These are phyloP conservation scores for Parathielavia hyrcaniae DNA, from an alignment of 495 filamentous ascomycete species.

Conservation along the genomic window DNA sequence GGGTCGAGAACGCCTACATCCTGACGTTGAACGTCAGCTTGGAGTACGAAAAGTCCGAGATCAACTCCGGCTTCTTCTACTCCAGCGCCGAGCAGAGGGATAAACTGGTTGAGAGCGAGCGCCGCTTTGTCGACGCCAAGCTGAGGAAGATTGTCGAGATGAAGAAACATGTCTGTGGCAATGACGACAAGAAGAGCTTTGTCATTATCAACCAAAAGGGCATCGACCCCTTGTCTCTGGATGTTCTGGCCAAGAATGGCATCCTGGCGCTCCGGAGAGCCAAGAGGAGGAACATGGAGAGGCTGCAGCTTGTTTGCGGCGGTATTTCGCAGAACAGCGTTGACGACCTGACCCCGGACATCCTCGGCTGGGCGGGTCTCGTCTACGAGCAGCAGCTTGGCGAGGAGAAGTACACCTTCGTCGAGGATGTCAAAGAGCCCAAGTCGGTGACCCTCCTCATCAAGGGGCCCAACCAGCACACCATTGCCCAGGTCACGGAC, in stretches of 20 bases:
- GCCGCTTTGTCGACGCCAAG: constrained; percentile 93
- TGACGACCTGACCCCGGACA: constrained; percentile 80
- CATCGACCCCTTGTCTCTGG: constrained; percentile 91
- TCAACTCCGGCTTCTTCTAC: constrained; percentile 99
- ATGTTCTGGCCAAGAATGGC: constrained; percentile 94
- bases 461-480: constrained; percentile 95
- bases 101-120: constrained; percentile 95
- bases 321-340: constrained; percentile 91
- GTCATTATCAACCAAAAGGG: constrained; percentile 99
- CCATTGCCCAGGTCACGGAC: constrained; percentile 92
- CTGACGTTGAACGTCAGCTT: constrained; percentile 92
- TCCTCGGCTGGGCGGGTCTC: constrained; percentile 91
- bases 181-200: constrained; percentile 90
- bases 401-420: constrained; percentile 98
- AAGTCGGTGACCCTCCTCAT: constrained; percentile 98
- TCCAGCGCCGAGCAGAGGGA: constrained; percentile 92
- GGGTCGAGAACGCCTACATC: constrained; percentile 91
- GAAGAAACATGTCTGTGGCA: constrained; percentile 96
- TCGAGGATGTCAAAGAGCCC: constrained; percentile 97
- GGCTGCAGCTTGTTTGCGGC: constrained; percentile 88
- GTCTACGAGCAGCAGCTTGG: constrained; percentile 97
- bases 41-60: constrained; percentile 98
- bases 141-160: constrained; percentile 95
- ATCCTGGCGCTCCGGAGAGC: constrained; percentile 90
- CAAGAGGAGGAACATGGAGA: constrained; percentile 98